These are phyloP conservation scores for Syncephalastrum sp. DNA, from an alignment of 371 early-diverging fungal species.

Conservation along the genomic window DNA sequence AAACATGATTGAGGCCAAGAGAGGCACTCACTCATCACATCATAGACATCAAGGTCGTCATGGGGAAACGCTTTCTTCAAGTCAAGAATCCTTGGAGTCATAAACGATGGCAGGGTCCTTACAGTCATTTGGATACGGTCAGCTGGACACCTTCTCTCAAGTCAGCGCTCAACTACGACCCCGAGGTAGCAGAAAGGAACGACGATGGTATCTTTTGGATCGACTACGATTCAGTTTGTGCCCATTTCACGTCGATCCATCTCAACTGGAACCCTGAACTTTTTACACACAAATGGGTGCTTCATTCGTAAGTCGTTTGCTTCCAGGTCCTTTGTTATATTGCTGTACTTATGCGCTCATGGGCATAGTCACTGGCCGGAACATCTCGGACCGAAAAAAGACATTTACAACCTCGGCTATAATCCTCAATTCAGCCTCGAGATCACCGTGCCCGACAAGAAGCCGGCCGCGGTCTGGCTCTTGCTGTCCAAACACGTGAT, in stretches of 20 bases:
- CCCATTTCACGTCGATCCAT: slow-evolving; percentile 80
- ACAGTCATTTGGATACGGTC: slow-evolving; percentile 68
- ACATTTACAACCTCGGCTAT: slow-evolving; percentile 65
- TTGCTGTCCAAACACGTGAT: slow-evolving; percentile 82
- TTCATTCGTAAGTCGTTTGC: slow-evolving; percentile 51
- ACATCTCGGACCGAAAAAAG: slow-evolving; percentile 63
- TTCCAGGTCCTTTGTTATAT: neutral
- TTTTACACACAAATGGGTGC: slow-evolving; percentile 61
- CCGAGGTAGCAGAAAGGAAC: slow-evolving; percentile 54
- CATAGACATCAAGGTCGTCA: slow-evolving; percentile 33
- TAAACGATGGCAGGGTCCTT: slow-evolving; percentile 82
- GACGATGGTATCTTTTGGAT: slow-evolving; percentile 91
- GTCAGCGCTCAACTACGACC: slow-evolving; percentile 69
- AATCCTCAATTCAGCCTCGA: slow-evolving; percentile 79
- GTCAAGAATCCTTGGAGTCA: slow-evolving; percentile 94
- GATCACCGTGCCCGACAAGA: slow-evolving; percentile 54
- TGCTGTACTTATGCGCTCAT: neutral
- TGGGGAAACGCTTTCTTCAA: slow-evolving; percentile 44
- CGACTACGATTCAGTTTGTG: slow-evolving; percentile 78
- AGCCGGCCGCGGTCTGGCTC: slow-evolving; percentile 71
- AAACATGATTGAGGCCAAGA: neutral
- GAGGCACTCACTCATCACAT: neutral
- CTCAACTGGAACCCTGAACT: slow-evolving; percentile 85
- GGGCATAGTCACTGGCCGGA: slow-evolving; percentile 57
- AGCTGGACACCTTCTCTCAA: slow-evolving; percentile 75